phyloP scores from a whole-genome alignment of 2,329 filamentous ascomycete species.

The Graphilbum fragrans region DNA sequence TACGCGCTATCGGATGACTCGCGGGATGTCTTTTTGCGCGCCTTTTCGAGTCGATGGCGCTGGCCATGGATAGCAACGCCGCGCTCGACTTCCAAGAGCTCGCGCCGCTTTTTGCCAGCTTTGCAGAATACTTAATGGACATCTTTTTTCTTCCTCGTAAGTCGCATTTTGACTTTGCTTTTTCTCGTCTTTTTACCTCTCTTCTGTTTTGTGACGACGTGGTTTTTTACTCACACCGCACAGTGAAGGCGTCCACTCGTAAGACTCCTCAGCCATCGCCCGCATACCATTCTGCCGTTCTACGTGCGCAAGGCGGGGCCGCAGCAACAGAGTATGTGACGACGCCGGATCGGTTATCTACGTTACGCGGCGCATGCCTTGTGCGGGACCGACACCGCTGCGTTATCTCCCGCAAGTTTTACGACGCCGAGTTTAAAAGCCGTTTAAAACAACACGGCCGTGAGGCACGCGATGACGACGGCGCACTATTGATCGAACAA shows the following conservation, averaged over 20 bases:
- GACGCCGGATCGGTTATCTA: slow-evolving; percentile 13
- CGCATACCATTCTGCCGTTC: slow-evolving; percentile 12
- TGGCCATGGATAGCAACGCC: slow-evolving; percentile 8
- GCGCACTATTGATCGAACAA: slow-evolving; percentile 7
- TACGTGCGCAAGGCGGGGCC: slow-evolving; percentile 10
- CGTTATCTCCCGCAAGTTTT: slow-evolving; percentile 15
- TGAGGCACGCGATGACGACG: slow-evolving; percentile 15
- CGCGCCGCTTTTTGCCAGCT: slow-evolving; percentile 9
- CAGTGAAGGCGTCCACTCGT: slow-evolving; percentile 14
- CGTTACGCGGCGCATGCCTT: slow-evolving; percentile 15
- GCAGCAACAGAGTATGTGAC: slow-evolving; percentile 9
- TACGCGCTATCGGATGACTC: slow-evolving; percentile 14
- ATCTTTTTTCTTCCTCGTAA: slow-evolving; percentile 16
- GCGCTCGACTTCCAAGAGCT: slow-evolving; percentile 9
- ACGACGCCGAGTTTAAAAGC: slow-evolving; percentile 3
- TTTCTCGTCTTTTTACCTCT: background rate
- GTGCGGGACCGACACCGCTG: slow-evolving; percentile 17
- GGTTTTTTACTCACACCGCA: too few relatives aligned
- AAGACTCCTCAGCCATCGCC: slow-evolving; percentile 16
- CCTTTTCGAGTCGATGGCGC: slow-evolving; percentile 14
- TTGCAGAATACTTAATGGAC: slow-evolving; percentile 15
- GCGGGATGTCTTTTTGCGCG: slow-evolving; percentile 13
- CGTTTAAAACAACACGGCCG: slow-evolving; percentile 6
- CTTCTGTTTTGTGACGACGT: background rate
- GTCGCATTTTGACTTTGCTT: background rate